A percentile compares a stretch with the other conserved stretches of the same genome.
These are phyloP conservation scores for Millerozyma acaciae DNA, from an alignment of 805 yeast genomes.

Conservation along the genomic window DNA sequence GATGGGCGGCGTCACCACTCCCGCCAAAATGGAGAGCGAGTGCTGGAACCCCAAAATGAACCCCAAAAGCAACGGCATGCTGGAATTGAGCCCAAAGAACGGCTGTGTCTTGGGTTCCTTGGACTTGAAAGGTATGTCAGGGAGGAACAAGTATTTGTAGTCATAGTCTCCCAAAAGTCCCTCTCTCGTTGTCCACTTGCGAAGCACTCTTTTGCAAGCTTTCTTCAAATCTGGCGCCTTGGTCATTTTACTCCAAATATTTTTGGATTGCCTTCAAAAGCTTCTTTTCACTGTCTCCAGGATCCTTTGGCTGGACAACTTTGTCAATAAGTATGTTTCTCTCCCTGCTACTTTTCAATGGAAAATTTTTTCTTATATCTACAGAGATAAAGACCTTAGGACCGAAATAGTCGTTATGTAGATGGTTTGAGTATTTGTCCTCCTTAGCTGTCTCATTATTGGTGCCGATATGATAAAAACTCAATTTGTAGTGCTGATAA, in stretches of 20 bases:
- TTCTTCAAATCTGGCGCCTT: constrained; percentile 10
- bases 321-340: no score
- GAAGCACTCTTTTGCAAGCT: constrained; percentile 18
- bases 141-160: constrained; percentile 74
- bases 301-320: no score
- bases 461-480: no score
- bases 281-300: no score
- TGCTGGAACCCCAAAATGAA: constrained; percentile 82
- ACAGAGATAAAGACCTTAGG: no score
- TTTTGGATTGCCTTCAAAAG: no score
- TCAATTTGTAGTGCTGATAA: no score
- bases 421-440: no score
- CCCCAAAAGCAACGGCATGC: constrained; percentile 79
- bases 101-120: constrained; percentile 57
- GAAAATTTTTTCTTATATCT: no score
- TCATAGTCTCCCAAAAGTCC: constrained; percentile 88
- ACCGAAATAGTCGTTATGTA: no score
- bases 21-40: constrained; percentile 86
- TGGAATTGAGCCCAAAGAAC: constrained; percentile 75
- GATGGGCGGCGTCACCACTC: constrained; percentile 80
- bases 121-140: constrained; percentile 65
- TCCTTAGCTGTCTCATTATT: no score
- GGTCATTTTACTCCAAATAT: constrained; percentile 6
- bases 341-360: no score
- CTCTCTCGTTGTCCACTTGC: constrained; percentile 65